These are phyloP conservation scores for Mycena haematopus DNA, from an alignment of 768 basidiomycete species.

Conservation along the genomic window DNA sequence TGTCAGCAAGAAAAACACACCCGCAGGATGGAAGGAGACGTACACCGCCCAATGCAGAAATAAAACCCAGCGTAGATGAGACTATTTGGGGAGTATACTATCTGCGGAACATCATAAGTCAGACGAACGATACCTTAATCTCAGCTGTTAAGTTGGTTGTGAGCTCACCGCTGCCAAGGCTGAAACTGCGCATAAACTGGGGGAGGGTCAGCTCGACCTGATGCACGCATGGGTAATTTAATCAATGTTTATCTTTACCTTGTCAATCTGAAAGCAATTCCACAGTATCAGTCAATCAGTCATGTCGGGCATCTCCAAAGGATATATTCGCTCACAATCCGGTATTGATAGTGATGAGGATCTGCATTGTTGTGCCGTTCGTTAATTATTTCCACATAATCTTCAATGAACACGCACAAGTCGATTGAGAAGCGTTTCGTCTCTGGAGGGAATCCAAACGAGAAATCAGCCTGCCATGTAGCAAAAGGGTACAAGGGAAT, in stretches of 20 bases:
- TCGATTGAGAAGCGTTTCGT: conserved; percentile 57
- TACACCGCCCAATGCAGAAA: conserved; percentile 42
- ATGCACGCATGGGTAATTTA: no score
- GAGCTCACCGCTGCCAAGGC: conserved; percentile 53
- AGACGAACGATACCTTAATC: no score
- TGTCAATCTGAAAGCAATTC: conserved; percentile 37
- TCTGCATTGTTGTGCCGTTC: conserved; percentile 37
- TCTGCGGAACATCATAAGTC: conserved; percentile 21
- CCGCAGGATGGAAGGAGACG: conserved; percentile 6
- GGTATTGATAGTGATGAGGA: conserved; percentile 61
- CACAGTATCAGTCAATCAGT: not conserved
- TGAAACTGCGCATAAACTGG: conserved; percentile 52
- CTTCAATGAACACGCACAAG: conserved; percentile 38
- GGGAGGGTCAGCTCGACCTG: no score
- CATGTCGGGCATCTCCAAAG: not conserved
- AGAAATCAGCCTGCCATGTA: no score
- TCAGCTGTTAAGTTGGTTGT: no score
- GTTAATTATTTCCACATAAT: not conserved
- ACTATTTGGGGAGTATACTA: conserved; percentile 34
- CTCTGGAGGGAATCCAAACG: conserved; percentile 30
- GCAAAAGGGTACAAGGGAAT: not conserved
- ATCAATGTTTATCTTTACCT: no score
- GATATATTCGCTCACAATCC: conserved; percentile 45
- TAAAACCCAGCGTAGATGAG: conserved; percentile 41
- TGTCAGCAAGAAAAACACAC: not conserved